Base-by-base conservation (phyloP, 2,329 filamentous ascomycete species). In the Dothidotthia symphoricarpi region DNA sequence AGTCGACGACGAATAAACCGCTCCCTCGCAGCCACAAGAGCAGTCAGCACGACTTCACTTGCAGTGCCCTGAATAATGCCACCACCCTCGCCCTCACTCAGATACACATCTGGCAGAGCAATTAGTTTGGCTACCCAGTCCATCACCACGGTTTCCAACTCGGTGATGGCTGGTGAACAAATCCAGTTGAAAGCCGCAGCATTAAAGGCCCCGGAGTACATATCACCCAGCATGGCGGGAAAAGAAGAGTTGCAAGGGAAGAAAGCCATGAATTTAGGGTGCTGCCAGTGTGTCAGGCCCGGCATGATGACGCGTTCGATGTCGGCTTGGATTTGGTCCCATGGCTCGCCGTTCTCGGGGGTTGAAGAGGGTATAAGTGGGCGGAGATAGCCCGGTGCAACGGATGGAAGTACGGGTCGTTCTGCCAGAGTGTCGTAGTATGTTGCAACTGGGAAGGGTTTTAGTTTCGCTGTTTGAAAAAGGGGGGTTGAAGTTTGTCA, bases 101-200 rank as follows among this genome's bases (percentile, higher is more conserved):
- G 71, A 61, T 83, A 97, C 51, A 78, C 84, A 9, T 77, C 69
- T 0, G 91, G 89, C 16, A 97, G 72, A 1, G 72, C 80, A 10
- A 96, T 68, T 7, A 88, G 76, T 63, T 85, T 80, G 12, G 85
- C 88, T 3, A 96, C 72, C 90, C 91, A 97, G 68, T 97, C 91
- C 64, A 96, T 77, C 28, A 95, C 85, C 16, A 96, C 77, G 0
- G 90, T 95, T 74, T 97, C 91, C 31, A 97, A 77, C 70, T 97
- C 91, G 0, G 91, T 97, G 13, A 93, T 84, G 6, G 86, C 89
- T 1, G 91, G 91, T 5, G 84, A 89, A 69, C 91, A 96, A 49
- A 96, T 82, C 91, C 91, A 97, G 69, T 97, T 97, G 75, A 97
- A 97, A 26, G 88, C 88, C 1, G 91, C 88, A 12, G 87, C 87